phyloP scores from a whole-genome alignment of 2,329 filamentous ascomycete genomes.

The Phyllosticta capitalensis region DNA sequence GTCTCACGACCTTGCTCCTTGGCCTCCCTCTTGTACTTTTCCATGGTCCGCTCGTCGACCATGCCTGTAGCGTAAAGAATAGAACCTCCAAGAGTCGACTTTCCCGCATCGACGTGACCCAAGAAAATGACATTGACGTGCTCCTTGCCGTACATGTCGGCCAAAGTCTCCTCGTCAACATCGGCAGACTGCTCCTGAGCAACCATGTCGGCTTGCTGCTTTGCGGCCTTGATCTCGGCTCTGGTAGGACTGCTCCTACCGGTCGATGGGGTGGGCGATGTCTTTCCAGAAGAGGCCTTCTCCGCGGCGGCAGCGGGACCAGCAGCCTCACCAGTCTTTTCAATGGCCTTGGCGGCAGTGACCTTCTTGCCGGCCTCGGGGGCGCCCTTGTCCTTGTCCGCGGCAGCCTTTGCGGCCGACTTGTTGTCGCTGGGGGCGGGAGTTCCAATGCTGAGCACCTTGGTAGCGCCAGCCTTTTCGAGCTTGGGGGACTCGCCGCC shows the following conservation, averaged over 20 bases:
- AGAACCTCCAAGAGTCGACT: slow-evolving; percentile 88
- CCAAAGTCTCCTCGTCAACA: slow-evolving; percentile 75
- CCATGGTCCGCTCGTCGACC: slow-evolving; percentile 98
- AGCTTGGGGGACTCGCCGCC: slow-evolving; percentile 49
- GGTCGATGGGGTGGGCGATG: slow-evolving; percentile 72
- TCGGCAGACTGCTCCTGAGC: slow-evolving; percentile 69
- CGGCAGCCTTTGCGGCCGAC: slow-evolving; percentile 36
- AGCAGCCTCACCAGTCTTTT: slow-evolving; percentile 68
- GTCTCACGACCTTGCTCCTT: slow-evolving; percentile 95
- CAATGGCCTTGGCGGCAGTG: slow-evolving; percentile 79
- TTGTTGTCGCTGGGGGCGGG: slow-evolving; percentile 31
- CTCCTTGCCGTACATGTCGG: slow-evolving; percentile 94
- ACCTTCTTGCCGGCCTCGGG: slow-evolving; percentile 72
- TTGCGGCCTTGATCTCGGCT: slow-evolving; percentile 45
- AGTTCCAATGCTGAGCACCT: slow-evolving; percentile 68
- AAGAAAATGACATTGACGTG: slow-evolving; percentile 95
- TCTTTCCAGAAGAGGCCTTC: slow-evolving; percentile 45
- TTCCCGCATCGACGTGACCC: slow-evolving; percentile 96
- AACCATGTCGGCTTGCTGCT: slow-evolving; percentile 70
- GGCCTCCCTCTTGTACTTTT: slow-evolving; percentile 95
- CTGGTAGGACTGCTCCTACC: slow-evolving; percentile 69
- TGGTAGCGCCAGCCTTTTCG: slow-evolving; percentile 43
- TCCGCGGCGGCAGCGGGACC: slow-evolving; percentile 35
- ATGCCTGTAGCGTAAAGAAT: slow-evolving; percentile 92
- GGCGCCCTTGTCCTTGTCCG: slow-evolving; percentile 32